A percentile compares a stretch with the other conserved stretches of the same genome.
phyloP scores from a whole-genome alignment of 495 filamentous ascomycete genomes.

The Entonaema liquescens region DNA sequence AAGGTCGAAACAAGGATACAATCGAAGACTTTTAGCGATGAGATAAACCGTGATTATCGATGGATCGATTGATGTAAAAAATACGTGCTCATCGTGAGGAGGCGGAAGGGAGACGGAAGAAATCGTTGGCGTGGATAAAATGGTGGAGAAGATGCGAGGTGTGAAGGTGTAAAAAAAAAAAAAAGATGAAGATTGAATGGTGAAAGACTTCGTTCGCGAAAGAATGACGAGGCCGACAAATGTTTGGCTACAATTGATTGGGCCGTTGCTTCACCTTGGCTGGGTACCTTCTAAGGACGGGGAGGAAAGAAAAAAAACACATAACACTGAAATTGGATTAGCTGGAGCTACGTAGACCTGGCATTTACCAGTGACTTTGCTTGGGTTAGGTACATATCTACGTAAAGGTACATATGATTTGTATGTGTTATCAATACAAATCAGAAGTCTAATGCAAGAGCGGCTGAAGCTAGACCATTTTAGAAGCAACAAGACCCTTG shows the following conservation, averaged over 20 bases:
- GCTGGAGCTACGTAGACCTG: constrained; percentile 33
- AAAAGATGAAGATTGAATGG: constrained; percentile 30
- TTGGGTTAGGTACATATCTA: not conserved
- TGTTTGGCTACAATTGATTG: constrained; percentile 47
- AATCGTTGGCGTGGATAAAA: constrained; percentile 26
- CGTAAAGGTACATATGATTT: not conserved
- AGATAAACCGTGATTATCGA: constrained; percentile 36
- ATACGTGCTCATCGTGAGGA: constrained; percentile 41
- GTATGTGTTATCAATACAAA: constrained; percentile 1
- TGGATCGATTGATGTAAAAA: constrained; percentile 34
- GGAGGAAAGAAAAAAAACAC: constrained; percentile 31
- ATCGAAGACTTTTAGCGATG: constrained; percentile 25
- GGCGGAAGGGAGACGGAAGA: constrained; percentile 23
- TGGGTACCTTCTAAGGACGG: constrained; percentile 20
- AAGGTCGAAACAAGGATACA: constrained; percentile 27
- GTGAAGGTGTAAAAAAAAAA: constrained; percentile 34
- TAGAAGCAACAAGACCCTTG: constrained; percentile 32
- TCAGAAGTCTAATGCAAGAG: constrained; percentile 16
- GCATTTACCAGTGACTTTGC: constrained; percentile 7
- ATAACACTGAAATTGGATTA: constrained; percentile 31
- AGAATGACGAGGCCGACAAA: constrained; percentile 46
- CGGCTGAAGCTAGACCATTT: constrained; percentile 35
- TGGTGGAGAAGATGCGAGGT: constrained; percentile 28
- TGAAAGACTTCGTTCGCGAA: constrained; percentile 37
- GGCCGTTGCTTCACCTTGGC: constrained; percentile 32